These are phyloP conservation scores for Amanita molliuscula DNA, from an alignment of 768 basidiomycete species.

Conservation along the genomic window DNA sequence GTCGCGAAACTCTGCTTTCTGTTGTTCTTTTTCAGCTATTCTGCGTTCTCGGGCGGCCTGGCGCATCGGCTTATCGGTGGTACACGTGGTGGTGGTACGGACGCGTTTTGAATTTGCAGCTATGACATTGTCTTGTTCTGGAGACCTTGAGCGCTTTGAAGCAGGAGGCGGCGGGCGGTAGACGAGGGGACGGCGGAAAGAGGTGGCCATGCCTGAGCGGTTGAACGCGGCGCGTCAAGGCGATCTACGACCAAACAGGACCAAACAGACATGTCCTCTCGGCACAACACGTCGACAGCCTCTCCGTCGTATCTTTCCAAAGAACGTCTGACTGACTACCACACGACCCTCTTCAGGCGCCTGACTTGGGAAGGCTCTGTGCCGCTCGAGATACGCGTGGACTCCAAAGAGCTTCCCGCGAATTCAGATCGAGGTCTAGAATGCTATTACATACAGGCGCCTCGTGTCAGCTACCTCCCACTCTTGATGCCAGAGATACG, in stretches of 20 bases:
- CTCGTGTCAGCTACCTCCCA: constrained; percentile 89
- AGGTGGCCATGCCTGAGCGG: constrained; percentile 29
- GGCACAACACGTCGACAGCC: constrained; percentile 30
- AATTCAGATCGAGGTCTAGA: constrained; percentile 85
- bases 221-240: background rate
- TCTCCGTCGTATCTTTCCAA: constrained; percentile 20
- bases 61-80: constrained; percentile 22
- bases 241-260: constrained; percentile 1
- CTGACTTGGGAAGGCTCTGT: constrained; percentile 90
- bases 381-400: constrained; percentile 81
- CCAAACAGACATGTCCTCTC: constrained; percentile 31
- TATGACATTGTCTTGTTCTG: constrained; percentile 30
- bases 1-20: constrained; percentile 61
- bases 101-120: constrained; percentile 28
- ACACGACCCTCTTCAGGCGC: constrained; percentile 75
- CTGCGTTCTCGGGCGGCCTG: constrained; percentile 29
- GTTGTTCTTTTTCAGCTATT: constrained; percentile 40
- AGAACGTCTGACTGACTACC: constrained; percentile 35
- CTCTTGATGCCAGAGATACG: constrained; percentile 83
- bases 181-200: constrained; percentile 36
- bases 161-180: constrained; percentile 24
- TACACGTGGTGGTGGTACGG: constrained; percentile 19
- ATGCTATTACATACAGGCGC: constrained; percentile 84
- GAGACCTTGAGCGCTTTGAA: constrained; percentile 40
- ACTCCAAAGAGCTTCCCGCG: constrained; percentile 81